These are phyloP conservation scores for Meyerozyma elateridarum DNA, from an alignment of 1,139 yeast genomes.

Conservation along the genomic window DNA sequence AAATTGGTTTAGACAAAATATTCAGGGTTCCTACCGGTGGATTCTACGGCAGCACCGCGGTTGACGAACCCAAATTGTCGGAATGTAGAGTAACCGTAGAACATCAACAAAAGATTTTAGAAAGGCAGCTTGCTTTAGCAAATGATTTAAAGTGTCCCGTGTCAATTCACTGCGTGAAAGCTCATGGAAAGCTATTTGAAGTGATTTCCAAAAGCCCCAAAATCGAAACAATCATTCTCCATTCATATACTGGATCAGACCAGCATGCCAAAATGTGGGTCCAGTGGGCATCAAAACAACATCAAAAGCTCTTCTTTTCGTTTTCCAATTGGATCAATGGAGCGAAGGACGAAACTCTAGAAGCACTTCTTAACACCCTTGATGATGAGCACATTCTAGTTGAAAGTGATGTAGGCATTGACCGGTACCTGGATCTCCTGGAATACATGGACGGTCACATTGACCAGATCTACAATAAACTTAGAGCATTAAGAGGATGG, in stretches of 20 bases:
- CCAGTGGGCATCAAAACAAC: slow-evolving; percentile 19
- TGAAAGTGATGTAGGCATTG: slow-evolving; percentile 38
- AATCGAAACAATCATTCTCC: slow-evolving; percentile 64
- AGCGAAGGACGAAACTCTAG: slow-evolving; percentile 20
- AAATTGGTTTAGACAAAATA: slow-evolving; percentile 78
- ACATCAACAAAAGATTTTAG: slow-evolving; percentile 61
- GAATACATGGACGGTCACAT: neutral
- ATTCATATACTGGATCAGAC: slow-evolving; percentile 80
- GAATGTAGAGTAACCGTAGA: slow-evolving; percentile 48
- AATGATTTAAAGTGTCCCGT: slow-evolving; percentile 42
- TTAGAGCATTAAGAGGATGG: neutral
- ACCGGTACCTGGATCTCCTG: slow-evolving; percentile 10
- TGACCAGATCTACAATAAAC: neutral
- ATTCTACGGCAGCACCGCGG: slow-evolving; percentile 37
- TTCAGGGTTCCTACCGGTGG: slow-evolving; percentile 66
- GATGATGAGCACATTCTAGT: slow-evolving; percentile 24
- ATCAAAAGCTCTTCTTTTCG: slow-evolving; percentile 43
- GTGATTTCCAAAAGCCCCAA: slow-evolving; percentile 23
- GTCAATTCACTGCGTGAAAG: slow-evolving; percentile 82
- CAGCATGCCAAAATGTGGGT: slow-evolving; percentile 62
- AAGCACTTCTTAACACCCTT: slow-evolving; percentile 21
- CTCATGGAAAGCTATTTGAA: slow-evolving; percentile 59
- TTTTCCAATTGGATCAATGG: slow-evolving; percentile 61
- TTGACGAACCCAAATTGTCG: slow-evolving; percentile 25
- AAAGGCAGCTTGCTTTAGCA: slow-evolving; percentile 53